These are phyloP conservation scores for Penicillium psychrofluorescens DNA, from an alignment of 495 filamentous ascomycete genomes.

Conservation along the genomic window DNA sequence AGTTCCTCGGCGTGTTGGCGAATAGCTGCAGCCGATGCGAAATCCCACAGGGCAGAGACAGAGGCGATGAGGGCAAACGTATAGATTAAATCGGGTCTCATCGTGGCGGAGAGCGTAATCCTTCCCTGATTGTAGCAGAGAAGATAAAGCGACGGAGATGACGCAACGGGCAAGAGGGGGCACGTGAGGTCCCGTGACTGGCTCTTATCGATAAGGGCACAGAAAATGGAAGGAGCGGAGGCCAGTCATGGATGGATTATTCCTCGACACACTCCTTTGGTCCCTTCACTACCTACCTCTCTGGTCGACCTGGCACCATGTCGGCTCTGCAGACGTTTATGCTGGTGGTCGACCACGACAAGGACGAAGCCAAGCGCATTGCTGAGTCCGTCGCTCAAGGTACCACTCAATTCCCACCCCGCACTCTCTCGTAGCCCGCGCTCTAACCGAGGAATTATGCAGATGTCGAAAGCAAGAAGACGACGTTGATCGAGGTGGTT, in stretches of 20 bases:
- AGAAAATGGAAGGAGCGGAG: not conserved
- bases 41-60: slow-evolving; percentile 9
- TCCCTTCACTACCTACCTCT: slow-evolving; percentile 1
- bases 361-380: slow-evolving; percentile 50
- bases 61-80: slow-evolving; percentile 4
- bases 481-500: slow-evolving; percentile 59
- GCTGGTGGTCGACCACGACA: slow-evolving; percentile 57
- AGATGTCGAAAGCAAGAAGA: slow-evolving; percentile 57
- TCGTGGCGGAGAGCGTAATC: slow-evolving; percentile 5
- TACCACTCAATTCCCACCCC: slow-evolving; percentile 19
- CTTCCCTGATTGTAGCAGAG: not conserved
- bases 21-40: slow-evolving; percentile 2
- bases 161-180: slow-evolving; percentile 1
- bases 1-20: slow-evolving; percentile 7
- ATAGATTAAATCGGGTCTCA: slow-evolving; percentile 10
- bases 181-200: slow-evolving; percentile 1
- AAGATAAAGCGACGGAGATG: not conserved
- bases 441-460: slow-evolving; percentile 7
- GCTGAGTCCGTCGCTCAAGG: slow-evolving; percentile 52
- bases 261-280: too few species aligned
- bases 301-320: slow-evolving; percentile 33
- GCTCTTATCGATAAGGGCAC: slow-evolving; percentile 7
- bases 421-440: slow-evolving; percentile 7
- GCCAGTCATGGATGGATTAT: too few species aligned
- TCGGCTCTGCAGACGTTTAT: slow-evolving; percentile 59